Base-by-base conservation (phyloP, 2,329 filamentous ascomycete species). In the Cercospora sp. region DNA sequence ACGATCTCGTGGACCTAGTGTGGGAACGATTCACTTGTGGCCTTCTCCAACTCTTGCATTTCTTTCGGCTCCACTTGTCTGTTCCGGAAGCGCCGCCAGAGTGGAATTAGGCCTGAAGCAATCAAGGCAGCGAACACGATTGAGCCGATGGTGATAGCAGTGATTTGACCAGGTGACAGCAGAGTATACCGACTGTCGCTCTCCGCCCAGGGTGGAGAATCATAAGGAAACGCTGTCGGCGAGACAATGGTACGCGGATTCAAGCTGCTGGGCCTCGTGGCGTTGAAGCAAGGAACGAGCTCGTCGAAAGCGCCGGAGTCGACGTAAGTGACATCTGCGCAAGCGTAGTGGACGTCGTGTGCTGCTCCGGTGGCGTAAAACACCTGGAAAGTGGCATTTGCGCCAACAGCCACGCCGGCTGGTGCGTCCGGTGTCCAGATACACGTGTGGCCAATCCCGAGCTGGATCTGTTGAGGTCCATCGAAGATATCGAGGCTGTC, bases 241-340 rank as follows among this genome's bases (percentile, higher is more conserved):
- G 75, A 69, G 3, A 76, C 74, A 8, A 74, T 72, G 1, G 71
- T 69, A 65, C 16, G 75, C 73, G 69, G 80, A 79, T 23, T 79
- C 75, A 16, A 55, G 23, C 48, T 20, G 20, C 30, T 33, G 9
- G 78, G 76, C 13, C 75, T 73, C 0, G 82, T 82, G 4, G 82
- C 81, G 66, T 84, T 84, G 77, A 84, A 84, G 75, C 83, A 84
- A 0, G 82, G 81, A 9, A 82, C 78, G 40, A 80, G 75, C 45
- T 76, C 73, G 0, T 75, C 80, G 69, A 84, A 84, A 23, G 79
- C 74, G 65, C 74, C 75, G 1, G 78, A 71, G 3, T 80, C 70
- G 28, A 84, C 78, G 64, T 83, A 83, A 5, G 77, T 81, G n/a
- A 84, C 77, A 65, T 84, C 82, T 0, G 82, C 78, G 68, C 82